Evolutionary conservation across 352 stramenopile genomes (phyloP).

Genomic region (Pythium angustatum): DNA sequence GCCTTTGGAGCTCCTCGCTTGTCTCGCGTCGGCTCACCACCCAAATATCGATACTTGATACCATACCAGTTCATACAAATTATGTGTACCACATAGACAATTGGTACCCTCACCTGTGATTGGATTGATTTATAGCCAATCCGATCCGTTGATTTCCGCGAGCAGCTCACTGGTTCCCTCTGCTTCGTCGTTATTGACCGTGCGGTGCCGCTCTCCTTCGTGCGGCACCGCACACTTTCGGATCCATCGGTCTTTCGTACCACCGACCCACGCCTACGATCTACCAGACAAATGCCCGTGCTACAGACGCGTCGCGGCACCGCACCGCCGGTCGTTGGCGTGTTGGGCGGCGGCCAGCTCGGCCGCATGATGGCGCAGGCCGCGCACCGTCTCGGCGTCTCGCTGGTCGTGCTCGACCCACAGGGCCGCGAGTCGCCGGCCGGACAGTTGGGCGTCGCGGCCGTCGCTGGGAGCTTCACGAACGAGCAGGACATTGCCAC

Average conservation of each 20-base stretch:
- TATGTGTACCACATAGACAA: constrained; percentile 2
- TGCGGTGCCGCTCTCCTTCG: no score
- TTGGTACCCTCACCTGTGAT: constrained; percentile 1
- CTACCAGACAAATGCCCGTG: constrained; percentile 45
- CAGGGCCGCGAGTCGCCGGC: constrained; percentile 68
- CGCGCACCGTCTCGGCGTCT: constrained; percentile 92
- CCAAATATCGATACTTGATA: constrained; percentile 8
- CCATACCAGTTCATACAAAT: constrained; percentile 1
- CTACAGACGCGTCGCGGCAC: constrained; percentile 41
- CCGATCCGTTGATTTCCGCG: background rate
- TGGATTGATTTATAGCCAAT: constrained; percentile 2
- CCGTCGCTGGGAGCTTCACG: constrained; percentile 83
- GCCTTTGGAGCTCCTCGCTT: background rate
- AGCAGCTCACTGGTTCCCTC: no score
- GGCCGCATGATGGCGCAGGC: constrained; percentile 99
- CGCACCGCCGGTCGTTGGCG: constrained; percentile 76
- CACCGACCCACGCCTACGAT: background rate
- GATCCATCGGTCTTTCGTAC: background rate
- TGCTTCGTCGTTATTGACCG: no score
- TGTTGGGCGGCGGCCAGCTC: constrained; percentile 96
- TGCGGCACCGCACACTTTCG: background rate
- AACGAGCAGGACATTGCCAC: constrained; percentile 65
- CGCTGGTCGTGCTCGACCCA: constrained; percentile 94
- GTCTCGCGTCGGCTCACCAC: background rate
- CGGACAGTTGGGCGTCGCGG: constrained; percentile 65